Conservation (phyloP, 371 early-diverging fungal species). For the Apophysomyces sp. region DNA sequence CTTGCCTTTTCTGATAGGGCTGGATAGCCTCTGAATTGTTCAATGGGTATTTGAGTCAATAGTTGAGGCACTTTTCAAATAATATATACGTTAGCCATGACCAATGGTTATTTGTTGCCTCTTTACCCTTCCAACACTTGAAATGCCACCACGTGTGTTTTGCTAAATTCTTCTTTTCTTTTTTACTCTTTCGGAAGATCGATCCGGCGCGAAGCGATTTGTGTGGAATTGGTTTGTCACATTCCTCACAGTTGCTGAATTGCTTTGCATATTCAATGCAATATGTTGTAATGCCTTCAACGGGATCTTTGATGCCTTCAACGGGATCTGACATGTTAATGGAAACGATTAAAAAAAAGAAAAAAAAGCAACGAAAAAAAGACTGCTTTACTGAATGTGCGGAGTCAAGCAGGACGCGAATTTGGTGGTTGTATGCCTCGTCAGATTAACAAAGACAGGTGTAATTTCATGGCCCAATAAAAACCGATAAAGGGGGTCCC, state of each 20-base stretch:
- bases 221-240: conserved; percentile 48
- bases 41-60: conserved; percentile 33
- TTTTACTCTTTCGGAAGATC: conserved; percentile 50
- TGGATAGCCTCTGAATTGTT: conserved; percentile 41
- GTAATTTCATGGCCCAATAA: too few relatives aligned
- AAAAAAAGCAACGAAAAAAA: too few relatives aligned
- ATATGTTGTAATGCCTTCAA: conserved; percentile 40
- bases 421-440: too few relatives aligned
- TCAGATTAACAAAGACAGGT: too few relatives aligned
- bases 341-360: too few relatives aligned
- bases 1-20: conserved; percentile 26
- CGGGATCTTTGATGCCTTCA: too few relatives aligned
- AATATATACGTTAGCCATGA: background rate
- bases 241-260: conserved; percentile 42
- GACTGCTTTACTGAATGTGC: too few relatives aligned
- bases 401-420: too few relatives aligned
- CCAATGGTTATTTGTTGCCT: background rate
- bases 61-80: conserved; percentile 29
- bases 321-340: too few relatives aligned
- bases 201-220: conserved; percentile 52
- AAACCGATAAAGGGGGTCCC: too few relatives aligned
- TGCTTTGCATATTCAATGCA: conserved; percentile 54
- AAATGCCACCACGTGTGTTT: conserved; percentile 60
- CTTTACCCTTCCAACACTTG: conserved; percentile 54
- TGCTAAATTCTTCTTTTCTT: conserved; percentile 55